A percentile compares a stretch with the other conserved stretches of the same genome.
phyloP scores from a whole-genome alignment of 192 early-diverging fungal genomes.

The Coemansia erecta region DNA sequence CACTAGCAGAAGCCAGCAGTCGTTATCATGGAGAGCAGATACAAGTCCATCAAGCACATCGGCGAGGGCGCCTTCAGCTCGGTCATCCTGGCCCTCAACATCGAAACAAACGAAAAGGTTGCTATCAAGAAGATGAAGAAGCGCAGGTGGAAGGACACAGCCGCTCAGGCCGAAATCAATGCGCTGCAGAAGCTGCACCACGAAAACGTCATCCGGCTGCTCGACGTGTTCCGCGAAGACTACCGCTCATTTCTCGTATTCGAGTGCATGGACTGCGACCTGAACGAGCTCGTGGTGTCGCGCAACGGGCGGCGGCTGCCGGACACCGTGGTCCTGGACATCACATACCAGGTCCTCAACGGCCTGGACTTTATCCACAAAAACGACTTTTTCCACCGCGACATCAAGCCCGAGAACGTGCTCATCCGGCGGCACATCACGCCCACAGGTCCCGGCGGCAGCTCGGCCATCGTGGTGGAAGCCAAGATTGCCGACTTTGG shows the following conservation, averaged over 20 bases:
- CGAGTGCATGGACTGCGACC: constrained; percentile 93
- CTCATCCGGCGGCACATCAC: constrained; percentile 58
- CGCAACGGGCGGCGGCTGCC: constrained; percentile 64
- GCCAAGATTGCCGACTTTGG: constrained; percentile 98
- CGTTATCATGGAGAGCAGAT: constrained; percentile 45
- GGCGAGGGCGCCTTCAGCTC: constrained; percentile 59
- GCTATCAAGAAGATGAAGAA: constrained; percentile 60
- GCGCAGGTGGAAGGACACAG: constrained; percentile 57
- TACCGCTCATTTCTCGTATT: constrained; percentile 93
- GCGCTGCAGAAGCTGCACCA: constrained; percentile 58
- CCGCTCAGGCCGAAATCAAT: constrained; percentile 51
- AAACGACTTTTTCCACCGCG: constrained; percentile 91
- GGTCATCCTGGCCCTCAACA: constrained; percentile 46
- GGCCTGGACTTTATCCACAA: constrained; percentile 91
- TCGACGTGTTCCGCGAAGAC: constrained; percentile 80
- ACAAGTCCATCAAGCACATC: constrained; percentile 49
- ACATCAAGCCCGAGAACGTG: constrained; percentile 98
- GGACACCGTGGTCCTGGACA: constrained; percentile 67
- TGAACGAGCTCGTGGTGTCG: constrained; percentile 86
- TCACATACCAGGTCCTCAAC: constrained; percentile 85
- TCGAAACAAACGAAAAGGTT: constrained; percentile 50
- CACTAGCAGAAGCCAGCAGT: neutral
- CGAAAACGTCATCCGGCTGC: constrained; percentile 80
- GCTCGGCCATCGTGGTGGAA: constrained; percentile 41
- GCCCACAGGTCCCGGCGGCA: constrained; percentile 33